Base-by-base conservation (phyloP, 2,329 filamentous ascomycete species). In the Basipetospora chlamydospora region DNA sequence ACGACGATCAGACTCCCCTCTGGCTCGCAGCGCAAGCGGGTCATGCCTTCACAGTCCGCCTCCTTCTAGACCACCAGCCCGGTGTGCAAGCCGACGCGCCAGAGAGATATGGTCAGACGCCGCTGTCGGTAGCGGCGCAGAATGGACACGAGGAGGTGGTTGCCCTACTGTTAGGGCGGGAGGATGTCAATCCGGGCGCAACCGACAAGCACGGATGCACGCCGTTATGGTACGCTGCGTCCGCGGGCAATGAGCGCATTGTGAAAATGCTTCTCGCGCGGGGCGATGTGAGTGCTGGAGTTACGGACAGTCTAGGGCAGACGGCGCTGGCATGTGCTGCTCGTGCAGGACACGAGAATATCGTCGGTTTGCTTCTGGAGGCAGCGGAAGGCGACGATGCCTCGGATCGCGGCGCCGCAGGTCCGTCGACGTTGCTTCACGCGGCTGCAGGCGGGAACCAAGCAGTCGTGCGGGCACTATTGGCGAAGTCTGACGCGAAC, bases 81-180 rank as follows among this genome's bases (percentile, higher is more conserved):
- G 18, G 13, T 11, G 11, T 32, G 4, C 9, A 15, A 11, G 32
- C 38, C 20, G 38, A 39, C 28, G 20, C 38, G 12, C 25, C 38
- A 7, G 38, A 39, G 21, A 20, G 20, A 13, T 35, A 39, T 28
- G 42, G 43, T 13, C 37, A 41, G 26, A 46, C 43, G 4, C 43
- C 45, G 7, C 38, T 47, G 9, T 44, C 41, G 16, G 34, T 41
- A 6, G 43, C 44, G 8, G 42, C 44, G n/a, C 39, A 43, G 31
- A 44, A 41, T 22, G 42, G 43, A n/a, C 28, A 45, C 16, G 32
- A 28, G n/a, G 41, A 36, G 7, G 38, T 43, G 16, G 44, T 46
- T 5, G 34, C 38, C 9, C 37, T 45, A 8, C 37, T 47, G 9
- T 38, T 46, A 18, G 37, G 31, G 22, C 39, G 37, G 9, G 35